phyloP scores from a whole-genome alignment of 2,329 filamentous ascomycete genomes.

The Chrysoporthe puriensis region DNA sequence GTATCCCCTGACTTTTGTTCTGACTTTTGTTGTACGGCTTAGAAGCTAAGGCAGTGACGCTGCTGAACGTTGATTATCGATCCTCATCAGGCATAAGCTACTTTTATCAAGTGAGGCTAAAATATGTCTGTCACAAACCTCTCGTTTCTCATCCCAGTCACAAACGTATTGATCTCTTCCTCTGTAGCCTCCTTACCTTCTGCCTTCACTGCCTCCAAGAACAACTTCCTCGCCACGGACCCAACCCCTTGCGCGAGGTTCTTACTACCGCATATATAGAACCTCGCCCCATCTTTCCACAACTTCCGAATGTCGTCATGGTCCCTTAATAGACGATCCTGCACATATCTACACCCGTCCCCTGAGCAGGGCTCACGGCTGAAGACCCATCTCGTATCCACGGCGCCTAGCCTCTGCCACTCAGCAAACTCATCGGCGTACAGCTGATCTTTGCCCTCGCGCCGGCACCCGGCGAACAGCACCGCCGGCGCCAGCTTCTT shows the following conservation, averaged over 20 bases:
- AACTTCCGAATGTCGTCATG: not conserved
- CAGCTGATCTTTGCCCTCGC: constrained; percentile 40
- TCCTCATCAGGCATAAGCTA: too few species aligned
- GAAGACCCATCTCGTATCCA: constrained; percentile 42
- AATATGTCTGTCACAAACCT: constrained; percentile 13
- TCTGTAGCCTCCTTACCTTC: constrained; percentile 18
- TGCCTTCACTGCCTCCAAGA: constrained; percentile 4
- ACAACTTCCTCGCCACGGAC: constrained; percentile 1
- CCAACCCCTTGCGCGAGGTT: constrained; percentile 3
- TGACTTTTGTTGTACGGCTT: too few species aligned
- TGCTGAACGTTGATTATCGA: too few species aligned
- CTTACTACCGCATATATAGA: constrained; percentile 14
- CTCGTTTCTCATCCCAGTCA: constrained; percentile 25
- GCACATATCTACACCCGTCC: constrained; percentile 22
- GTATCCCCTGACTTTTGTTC: too few species aligned
- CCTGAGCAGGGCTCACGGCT: constrained; percentile 2
- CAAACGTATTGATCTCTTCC: constrained; percentile 24
- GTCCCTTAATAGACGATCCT: constrained; percentile 18
- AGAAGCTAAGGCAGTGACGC: too few species aligned
- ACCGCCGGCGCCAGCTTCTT: constrained; percentile 62
- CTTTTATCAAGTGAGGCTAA: not conserved
- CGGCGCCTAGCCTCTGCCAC: constrained; percentile 76
- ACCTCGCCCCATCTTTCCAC: constrained; percentile 12
- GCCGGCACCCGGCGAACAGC: constrained; percentile 48
- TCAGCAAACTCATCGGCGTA: constrained; percentile 35